A percentile compares a stretch with the other conserved stretches of the same genome.
phyloP scores from a whole-genome alignment of 768 basidiomycete genomes.

The Tylopilus intermedius region DNA sequence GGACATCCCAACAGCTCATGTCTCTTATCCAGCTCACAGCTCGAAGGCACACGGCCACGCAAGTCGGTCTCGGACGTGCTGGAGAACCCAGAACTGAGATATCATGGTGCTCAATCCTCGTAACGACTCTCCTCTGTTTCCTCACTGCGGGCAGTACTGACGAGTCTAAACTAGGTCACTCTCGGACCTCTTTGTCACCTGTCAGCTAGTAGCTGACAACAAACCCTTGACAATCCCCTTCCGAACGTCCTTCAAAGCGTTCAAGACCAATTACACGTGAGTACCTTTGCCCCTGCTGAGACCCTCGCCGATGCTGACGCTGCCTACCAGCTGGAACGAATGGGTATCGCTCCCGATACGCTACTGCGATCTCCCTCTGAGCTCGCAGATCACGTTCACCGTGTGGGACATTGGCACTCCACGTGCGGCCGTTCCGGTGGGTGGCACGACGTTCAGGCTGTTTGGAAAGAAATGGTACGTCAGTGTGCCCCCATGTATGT shows the following conservation, averaged over 20 bases:
- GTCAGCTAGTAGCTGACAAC: slow-evolving; percentile 89
- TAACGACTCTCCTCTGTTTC: slow-evolving; percentile 27
- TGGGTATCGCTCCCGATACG: slow-evolving; percentile 88
- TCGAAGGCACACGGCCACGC: slow-evolving; percentile 77
- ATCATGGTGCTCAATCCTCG: slow-evolving; percentile 80
- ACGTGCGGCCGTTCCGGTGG: slow-evolving; percentile 73
- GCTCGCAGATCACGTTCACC: slow-evolving; percentile 86
- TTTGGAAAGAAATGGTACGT: slow-evolving; percentile 91
- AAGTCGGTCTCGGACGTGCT: slow-evolving; percentile 73
- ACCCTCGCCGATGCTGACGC: neutral
- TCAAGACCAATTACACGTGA: slow-evolving; percentile 77
- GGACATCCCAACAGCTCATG: neutral
- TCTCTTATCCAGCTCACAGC: slow-evolving; percentile 56
- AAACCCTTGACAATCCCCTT: slow-evolving; percentile 89
- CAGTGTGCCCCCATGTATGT: neutral
- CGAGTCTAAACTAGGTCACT: slow-evolving; percentile 51
- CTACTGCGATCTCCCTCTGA: slow-evolving; percentile 89
- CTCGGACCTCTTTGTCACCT: slow-evolving; percentile 91
- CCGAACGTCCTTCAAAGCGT: slow-evolving; percentile 88
- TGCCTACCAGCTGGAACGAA: slow-evolving; percentile 79
- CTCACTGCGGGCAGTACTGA: slow-evolving; percentile 14
- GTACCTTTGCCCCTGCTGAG: slow-evolving; percentile 19
- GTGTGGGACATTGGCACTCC: slow-evolving; percentile 94
- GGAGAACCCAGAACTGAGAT: slow-evolving; percentile 75
- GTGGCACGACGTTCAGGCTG: slow-evolving; percentile 83